Base-by-base conservation (phyloP, 306 rosid genomes). In the Quercus robur region DNA sequence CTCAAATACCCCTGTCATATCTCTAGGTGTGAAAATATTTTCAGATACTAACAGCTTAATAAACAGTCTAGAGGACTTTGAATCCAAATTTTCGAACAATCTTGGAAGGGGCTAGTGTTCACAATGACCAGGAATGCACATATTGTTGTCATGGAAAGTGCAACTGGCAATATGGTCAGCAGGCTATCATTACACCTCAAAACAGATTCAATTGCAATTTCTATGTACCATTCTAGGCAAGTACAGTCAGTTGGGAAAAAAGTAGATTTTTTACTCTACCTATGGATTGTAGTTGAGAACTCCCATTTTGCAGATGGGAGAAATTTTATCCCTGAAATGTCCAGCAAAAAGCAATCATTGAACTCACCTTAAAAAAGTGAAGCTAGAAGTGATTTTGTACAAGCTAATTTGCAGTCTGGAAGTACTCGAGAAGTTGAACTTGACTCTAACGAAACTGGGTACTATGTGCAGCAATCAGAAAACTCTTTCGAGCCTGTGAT, bases 171-270 rank as follows among this genome's bases (percentile, higher is more conserved):
- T 75, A 59, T 82, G 78, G 85, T 89, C 82, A 83, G 82, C 86
- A 82, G 80, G 73, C 85, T 76, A 67, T 67, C 90, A n/a, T 28
- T 88, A 77, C 70, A 25, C 71, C 84, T 84, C 31, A 75, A 64
- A 74, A 86, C 56, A 83, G 87, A 90, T 67, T 83, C 80, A 49
- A 88, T 81, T 71, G 88, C 89, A 74, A 75, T 92, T 76, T 90
- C 93, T 76, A 82, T 94, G 89, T 80, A 92, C 81, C 75, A 75
- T 89, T 49, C 77, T 88, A 81, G 97, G 98, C 87, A 81, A 88
- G 94, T 83, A 75, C 26, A 59, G 82, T 59, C 70, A 38, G 5
- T 69, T 44, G 59, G 84, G 8, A 35, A 79, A 75, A 75, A 75
- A 70, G 51, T 81, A 38, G 38, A 77, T 74, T 30, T n/a, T 67